Evolutionary conservation across 257 asterid genomes (phyloP).

Genomic region (Fraxinus anomala): DNA sequence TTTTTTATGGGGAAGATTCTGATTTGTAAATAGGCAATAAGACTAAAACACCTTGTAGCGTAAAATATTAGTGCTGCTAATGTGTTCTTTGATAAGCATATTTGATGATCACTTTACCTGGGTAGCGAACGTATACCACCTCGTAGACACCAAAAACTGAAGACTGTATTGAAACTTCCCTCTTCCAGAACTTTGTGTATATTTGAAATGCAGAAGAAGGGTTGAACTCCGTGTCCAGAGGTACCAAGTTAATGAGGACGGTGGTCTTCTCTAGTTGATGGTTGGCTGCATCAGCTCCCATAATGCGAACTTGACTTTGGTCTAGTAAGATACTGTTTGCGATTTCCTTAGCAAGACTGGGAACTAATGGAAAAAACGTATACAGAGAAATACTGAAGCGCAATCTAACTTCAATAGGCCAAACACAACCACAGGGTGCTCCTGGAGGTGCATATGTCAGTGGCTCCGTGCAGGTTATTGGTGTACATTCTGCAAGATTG

Average conservation of each 20-base stretch:
- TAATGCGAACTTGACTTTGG: conserved; percentile 75
- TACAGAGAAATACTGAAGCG: conserved; percentile 55
- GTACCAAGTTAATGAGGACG: conserved; percentile 73
- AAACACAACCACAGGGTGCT: conserved; percentile 79
- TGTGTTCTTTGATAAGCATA: not conserved
- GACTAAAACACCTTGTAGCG: not conserved
- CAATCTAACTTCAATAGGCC: conserved; percentile 69
- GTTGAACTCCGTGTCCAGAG: conserved; percentile 51
- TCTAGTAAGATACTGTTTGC: conserved; percentile 46
- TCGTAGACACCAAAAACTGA: conserved; percentile 68
- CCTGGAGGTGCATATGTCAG: conserved; percentile 73
- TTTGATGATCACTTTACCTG: conserved; percentile 47
- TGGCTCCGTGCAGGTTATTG: conserved; percentile 66
- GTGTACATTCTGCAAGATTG: conserved; percentile 54
- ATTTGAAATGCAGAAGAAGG: conserved; percentile 54
- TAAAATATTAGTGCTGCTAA: not conserved
- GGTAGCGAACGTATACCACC: conserved; percentile 76
- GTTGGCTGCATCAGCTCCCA: conserved; percentile 85
- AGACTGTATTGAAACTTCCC: conserved; percentile 45
- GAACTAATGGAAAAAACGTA: conserved; percentile 66
- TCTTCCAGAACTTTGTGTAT: conserved; percentile 75
- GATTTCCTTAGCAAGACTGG: conserved; percentile 66
- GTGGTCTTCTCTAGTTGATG: conserved; percentile 67
- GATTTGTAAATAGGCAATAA: not conserved
- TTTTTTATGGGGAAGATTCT: not conserved